Base-by-base conservation (phyloP, 2,329 filamentous ascomycete genomes). In the Chaetomium olivaceum region DNA sequence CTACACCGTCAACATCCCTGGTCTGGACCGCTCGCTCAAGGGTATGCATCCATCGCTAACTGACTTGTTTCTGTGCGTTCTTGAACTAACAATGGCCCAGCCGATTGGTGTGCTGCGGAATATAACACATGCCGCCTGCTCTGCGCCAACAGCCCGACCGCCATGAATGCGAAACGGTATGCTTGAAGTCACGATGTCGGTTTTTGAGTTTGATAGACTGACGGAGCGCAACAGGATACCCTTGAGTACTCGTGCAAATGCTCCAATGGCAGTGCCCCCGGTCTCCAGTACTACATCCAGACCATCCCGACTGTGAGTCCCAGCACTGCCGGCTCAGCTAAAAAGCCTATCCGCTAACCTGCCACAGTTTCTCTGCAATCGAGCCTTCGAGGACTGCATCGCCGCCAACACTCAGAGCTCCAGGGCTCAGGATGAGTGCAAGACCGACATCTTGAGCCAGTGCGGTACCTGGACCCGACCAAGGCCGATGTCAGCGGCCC, bases 201-300 rank as follows among this genome's bases (percentile, higher is more conserved):
- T 39, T 36, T 58, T 14, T 23, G 25, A 62, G 51, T 57, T 58
- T 12, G 29, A 43, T 67, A 19, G 16, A 14, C 48, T 67, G 54
- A 67, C 65, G 54, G 25, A 31, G 66, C 25, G 19, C 31, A 66
- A 52, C 68, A 85, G 80, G 61, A 62, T 50, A 78, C 77, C 52
- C 78, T 87, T 52, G 69, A 75, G 61, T 87, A 80, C 76, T 69
- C 73, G 19, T 87, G 85, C 75, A 78, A 75, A 19, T 87, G 85
- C 78, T 61, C 73, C 39, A 84, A 86, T 75, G 76, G 74, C 71
- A 80, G 79, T 56, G 77, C 78, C 7, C 83, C 84, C 16, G 82
- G 81, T 65, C 80, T 87, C 55, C 77, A 85, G 74, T 80, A 82
- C 74, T 87, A 85, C 77, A 71, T 68, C 58, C 80, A 85, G 77